These are phyloP conservation scores for Phoma sp. DNA, from an alignment of 2,329 filamentous ascomycete genomes.

Conservation along the genomic window DNA sequence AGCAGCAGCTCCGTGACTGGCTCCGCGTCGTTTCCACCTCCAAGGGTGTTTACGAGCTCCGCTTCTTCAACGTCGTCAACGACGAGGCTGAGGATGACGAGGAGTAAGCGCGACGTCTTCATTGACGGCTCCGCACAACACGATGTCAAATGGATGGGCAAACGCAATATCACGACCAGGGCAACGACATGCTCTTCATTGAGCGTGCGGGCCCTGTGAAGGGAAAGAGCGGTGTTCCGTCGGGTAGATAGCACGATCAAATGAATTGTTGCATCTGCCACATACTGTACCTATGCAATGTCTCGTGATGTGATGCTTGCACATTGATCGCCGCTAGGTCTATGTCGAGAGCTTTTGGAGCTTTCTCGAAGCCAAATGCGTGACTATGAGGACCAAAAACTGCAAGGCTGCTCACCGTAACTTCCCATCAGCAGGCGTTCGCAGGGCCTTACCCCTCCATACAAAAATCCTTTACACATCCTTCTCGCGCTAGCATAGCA, in stretches of 20 bases:
- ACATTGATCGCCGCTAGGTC: no score
- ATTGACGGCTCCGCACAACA: slow-evolving; percentile 10
- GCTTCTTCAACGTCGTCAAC: slow-evolving; percentile 99
- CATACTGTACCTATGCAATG: background rate
- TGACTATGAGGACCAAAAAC: no score
- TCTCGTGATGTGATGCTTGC: background rate
- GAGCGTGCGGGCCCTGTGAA: slow-evolving; percentile 25
- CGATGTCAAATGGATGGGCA: slow-evolving; percentile 14
- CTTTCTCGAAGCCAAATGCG: no score
- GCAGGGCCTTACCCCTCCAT: slow-evolving; percentile 1
- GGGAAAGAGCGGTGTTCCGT: slow-evolving; percentile 29
- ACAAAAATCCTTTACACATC: slow-evolving; percentile 14
- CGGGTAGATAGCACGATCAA: slow-evolving; percentile 43
- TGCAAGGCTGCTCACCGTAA: no score
- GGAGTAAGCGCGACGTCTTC: slow-evolving; percentile 71
- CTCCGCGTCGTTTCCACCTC: slow-evolving; percentile 97
- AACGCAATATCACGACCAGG: slow-evolving; percentile 6
- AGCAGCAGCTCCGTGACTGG: slow-evolving; percentile 99
- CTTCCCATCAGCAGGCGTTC: background rate
- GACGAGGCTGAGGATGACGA: slow-evolving; percentile 98
- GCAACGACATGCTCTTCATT: slow-evolving; percentile 15
- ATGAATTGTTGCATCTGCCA: slow-evolving; percentile 37
- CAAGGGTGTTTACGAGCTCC: slow-evolving; percentile 98
- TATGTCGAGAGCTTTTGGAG: no score
- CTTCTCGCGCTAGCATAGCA: slow-evolving; percentile 9